These are phyloP conservation scores for Cokeromyces recurvatus DNA, from an alignment of 371 early-diverging fungal species.

Conservation along the genomic window DNA sequence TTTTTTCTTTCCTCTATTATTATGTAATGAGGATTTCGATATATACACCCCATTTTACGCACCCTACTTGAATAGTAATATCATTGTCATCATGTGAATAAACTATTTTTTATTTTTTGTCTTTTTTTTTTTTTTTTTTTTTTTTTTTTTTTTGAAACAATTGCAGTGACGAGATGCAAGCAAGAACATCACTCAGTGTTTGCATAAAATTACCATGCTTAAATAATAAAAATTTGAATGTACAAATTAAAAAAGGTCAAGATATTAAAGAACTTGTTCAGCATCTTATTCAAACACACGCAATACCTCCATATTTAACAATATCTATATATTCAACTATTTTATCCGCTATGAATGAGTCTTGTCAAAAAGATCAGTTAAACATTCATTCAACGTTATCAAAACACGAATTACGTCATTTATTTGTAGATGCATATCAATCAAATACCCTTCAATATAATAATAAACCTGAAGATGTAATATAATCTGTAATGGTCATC, in stretches of 20 bases:
- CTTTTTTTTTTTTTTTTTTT: too few relatives aligned
- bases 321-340: slow-evolving; percentile 40
- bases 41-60: too few relatives aligned
- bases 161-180: too few relatives aligned
- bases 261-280: slow-evolving; percentile 39
- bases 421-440: slow-evolving; percentile 14
- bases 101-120: too few relatives aligned
- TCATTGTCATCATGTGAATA: too few relatives aligned
- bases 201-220: slow-evolving; percentile 1
- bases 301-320: slow-evolving; percentile 42
- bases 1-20: too few relatives aligned
- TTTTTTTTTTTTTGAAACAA: too few relatives aligned
- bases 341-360: slow-evolving; percentile 23
- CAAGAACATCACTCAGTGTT: slow-evolving; percentile 5
- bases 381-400: too few relatives aligned
- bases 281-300: slow-evolving; percentile 31
- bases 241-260: slow-evolving; percentile 34
- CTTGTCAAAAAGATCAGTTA: slow-evolving; percentile 10
- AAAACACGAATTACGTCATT: slow-evolving; percentile 6
- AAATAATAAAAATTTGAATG: slow-evolving; percentile 1
- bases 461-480: slow-evolving; percentile 48
- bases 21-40: too few relatives aligned
- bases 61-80: too few relatives aligned
- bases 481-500: background rate
- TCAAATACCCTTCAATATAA: slow-evolving; percentile 34